Evolutionary conservation across 148 eudicot species (phyloP).

Genomic region (Rhododendron henanense): DNA sequence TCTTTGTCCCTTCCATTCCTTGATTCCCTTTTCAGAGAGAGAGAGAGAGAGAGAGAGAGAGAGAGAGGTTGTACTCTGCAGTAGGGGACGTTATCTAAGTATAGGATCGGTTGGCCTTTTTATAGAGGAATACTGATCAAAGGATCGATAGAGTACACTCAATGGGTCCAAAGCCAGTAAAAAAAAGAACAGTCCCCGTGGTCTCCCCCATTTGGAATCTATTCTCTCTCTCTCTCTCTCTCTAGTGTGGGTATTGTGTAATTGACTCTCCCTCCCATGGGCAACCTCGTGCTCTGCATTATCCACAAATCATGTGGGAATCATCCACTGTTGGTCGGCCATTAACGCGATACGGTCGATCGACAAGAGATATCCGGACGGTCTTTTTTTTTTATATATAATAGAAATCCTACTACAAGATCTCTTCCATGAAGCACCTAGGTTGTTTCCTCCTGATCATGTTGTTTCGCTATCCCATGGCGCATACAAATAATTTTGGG

Average conservation of each 20-base stretch:
- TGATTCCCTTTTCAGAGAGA: neutral
- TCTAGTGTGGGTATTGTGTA: neutral
- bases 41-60: neutral
- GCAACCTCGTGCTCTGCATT: neutral
- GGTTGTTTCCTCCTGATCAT: neutral
- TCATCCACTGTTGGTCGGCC: conserved; percentile 7
- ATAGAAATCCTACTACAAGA: no score
- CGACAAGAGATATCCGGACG: neutral
- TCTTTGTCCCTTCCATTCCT: conserved; percentile 9
- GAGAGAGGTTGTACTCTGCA: neutral
- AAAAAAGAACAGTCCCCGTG: neutral
- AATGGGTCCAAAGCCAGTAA: neutral
- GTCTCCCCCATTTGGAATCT: neutral
- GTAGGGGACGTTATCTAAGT: neutral
- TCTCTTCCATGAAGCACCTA: neutral
- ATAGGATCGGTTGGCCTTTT: neutral
- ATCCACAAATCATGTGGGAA: neutral
- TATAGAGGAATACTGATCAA: neutral
- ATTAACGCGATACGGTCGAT: neutral
- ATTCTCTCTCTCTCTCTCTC: neutral
- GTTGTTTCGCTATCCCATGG: neutral
- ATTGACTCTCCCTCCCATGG: neutral
- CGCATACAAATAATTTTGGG: neutral
- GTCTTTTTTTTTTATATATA: neutral
- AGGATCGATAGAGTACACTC: neutral